Base-by-base conservation (phyloP, 495 filamentous ascomycete genomes). In the Annulohypoxylon stygium region DNA sequence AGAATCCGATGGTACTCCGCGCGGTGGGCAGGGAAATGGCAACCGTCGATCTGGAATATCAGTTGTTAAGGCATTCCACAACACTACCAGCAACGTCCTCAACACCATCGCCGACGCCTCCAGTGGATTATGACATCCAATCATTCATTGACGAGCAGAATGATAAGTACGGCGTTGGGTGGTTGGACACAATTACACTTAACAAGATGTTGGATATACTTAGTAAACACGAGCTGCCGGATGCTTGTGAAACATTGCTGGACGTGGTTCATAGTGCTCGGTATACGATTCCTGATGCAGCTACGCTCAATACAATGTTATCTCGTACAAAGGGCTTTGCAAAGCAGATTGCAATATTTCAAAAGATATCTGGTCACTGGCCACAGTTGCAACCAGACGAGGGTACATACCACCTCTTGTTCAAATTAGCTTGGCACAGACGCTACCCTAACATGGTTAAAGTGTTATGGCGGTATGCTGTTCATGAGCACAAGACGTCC, bases 391-490 rank as follows among this genome's bases (percentile, higher is more conserved):
- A 23, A 1, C 73, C 65, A 14, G 74, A 81, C 26, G 7, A 1
- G 0, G 30, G 66, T 45, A 76, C 78, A 2, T 81, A 75, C 45
- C 54, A 79, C 14, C 11, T 78, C 3, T 75, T 86, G 26, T 82
- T 81, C 59, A 64, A 77, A 45, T 9, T 70, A 39, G 81, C 78
- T 7, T 80, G 76, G 69, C 61, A 20, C 53, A 33, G 48, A n/a
- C 65, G 63, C 7, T 78, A 66, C 50, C 81, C 80, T 26, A 80
- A 84, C 48, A 66, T 81, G 60, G 48, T 82, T 43, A 72, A 78
- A 59, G 80, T 80, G 16, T 51, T 82, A 43, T 85, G 78, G 76
- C 80, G 82, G 55, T 83, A 81, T 69, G 77, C 78, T 4, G 71
- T 62, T 33, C 58, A 79, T 7, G 20, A 41, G 9, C 65, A 63